phyloP scores from a whole-genome alignment of 345 rosid species.

The Passiflora organensis region DNA sequence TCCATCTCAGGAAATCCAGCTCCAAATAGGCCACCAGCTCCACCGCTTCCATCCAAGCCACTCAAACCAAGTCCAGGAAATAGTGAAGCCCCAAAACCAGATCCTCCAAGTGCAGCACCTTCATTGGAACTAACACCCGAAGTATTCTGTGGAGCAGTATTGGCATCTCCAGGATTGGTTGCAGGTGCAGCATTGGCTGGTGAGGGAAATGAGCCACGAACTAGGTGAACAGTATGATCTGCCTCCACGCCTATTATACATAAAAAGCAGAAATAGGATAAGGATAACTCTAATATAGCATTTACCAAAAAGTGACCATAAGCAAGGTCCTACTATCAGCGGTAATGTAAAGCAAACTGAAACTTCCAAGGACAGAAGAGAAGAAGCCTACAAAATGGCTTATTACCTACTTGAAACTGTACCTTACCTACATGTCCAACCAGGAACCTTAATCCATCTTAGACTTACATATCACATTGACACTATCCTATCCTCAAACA shows the following conservation, averaged over 20 bases:
- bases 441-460: too few species aligned
- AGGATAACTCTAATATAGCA: not conserved
- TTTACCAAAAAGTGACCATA: not conserved
- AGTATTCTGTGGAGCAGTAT: slow-evolving; percentile 37
- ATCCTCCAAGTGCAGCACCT: slow-evolving; percentile 34
- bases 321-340: not conserved
- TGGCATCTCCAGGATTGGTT: slow-evolving; percentile 19
- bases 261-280: not conserved
- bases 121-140: slow-evolving; percentile 54
- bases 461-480: too few species aligned
- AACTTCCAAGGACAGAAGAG: not conserved
- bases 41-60: slow-evolving; percentile 39
- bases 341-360: not conserved
- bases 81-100: slow-evolving; percentile 45
- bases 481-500: too few species aligned
- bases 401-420: too few species aligned
- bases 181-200: slow-evolving; percentile 37
- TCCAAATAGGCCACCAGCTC: slow-evolving; percentile 36
- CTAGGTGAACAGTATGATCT: slow-evolving; percentile 86
- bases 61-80: slow-evolving; percentile 58
- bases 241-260: slow-evolving; percentile 91
- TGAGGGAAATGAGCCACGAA: slow-evolving; percentile 53
- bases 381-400: not conserved
- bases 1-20: slow-evolving; percentile 61
- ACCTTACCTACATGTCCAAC: too few species aligned